Evolutionary conservation across 805 yeast species (phyloP).

Genomic region (Saturnispora zaruensis): DNA sequence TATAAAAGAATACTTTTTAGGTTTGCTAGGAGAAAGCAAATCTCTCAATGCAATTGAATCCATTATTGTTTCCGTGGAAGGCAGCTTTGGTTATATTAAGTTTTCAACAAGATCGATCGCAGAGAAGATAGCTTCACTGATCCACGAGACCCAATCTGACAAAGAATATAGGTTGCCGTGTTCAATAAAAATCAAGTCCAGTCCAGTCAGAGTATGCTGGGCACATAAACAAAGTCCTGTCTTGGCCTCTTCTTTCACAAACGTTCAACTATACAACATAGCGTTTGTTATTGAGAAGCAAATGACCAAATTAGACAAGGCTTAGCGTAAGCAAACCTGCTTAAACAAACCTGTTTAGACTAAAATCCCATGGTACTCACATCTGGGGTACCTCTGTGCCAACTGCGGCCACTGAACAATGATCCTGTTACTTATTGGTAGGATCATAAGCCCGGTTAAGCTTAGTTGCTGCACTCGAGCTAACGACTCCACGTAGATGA

Average conservation of each 20-base stretch:
- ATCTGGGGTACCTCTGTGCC: slow-evolving; percentile 39
- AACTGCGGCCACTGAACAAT: slow-evolving; percentile 85
- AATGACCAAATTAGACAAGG: slow-evolving; percentile 44
- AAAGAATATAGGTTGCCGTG: slow-evolving; percentile 23
- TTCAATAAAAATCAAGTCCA: slow-evolving; percentile 27
- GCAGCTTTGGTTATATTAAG: slow-evolving; percentile 58
- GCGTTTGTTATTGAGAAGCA: slow-evolving; percentile 44
- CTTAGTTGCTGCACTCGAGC: slow-evolving; percentile 76
- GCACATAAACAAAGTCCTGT: slow-evolving; percentile 15
- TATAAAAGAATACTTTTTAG: slow-evolving; percentile 42
- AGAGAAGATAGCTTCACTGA: slow-evolving; percentile 32
- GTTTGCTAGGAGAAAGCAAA: slow-evolving; percentile 16
- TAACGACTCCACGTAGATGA: slow-evolving; percentile 76
- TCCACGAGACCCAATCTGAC: slow-evolving; percentile 5
- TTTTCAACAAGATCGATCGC: slow-evolving; percentile 45
- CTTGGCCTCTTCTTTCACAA: slow-evolving; percentile 30
- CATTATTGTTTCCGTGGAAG: slow-evolving; percentile 44
- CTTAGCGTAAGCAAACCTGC: too few relatives aligned
- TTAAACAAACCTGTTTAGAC: too few relatives aligned
- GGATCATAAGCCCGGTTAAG: slow-evolving; percentile 61
- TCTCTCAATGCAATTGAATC: slow-evolving; percentile 30
- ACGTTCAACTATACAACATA: slow-evolving; percentile 39
- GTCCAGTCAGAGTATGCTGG: slow-evolving; percentile 49
- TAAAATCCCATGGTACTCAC: slow-evolving; percentile 72
- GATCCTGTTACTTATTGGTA: slow-evolving; percentile 68